These are phyloP conservation scores for Chrysanthemum lavandulifolium DNA, from an alignment of 129 eudicot genomes.

Conservation along the genomic window DNA sequence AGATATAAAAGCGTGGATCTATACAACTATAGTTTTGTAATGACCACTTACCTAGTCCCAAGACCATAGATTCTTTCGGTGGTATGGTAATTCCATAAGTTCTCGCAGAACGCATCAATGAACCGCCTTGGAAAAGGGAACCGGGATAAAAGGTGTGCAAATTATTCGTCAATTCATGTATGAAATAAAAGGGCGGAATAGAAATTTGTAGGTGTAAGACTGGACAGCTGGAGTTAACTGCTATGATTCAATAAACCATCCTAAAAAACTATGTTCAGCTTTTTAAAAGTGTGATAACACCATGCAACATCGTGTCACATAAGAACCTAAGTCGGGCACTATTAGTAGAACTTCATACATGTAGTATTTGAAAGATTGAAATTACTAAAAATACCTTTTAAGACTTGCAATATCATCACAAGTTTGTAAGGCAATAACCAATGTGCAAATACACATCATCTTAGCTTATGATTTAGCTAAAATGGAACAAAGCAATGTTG, in stretches of 20 bases:
- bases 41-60: conserved; percentile 73
- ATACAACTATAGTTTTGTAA: neutral
- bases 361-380: no score
- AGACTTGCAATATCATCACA: neutral
- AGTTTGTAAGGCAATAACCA: neutral
- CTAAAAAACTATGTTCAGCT: neutral
- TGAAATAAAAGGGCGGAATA: neutral
- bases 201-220: neutral
- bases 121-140: conserved; percentile 64
- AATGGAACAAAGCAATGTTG: neutral
- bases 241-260: neutral
- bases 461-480: conserved; percentile 10
- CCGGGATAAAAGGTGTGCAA: neutral
- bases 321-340: no score
- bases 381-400: no score
- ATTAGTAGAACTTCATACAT: no score
- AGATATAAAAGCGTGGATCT: conserved; percentile 2
- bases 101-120: conserved; percentile 85
- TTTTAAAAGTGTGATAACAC: neutral
- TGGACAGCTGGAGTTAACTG: neutral
- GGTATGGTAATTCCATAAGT: conserved; percentile 87
- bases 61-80: conserved; percentile 88
- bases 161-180: neutral
- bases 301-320: neutral
- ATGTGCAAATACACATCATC: conserved; percentile 1